A percentile compares a stretch with the other conserved stretches of the same genome.
These are phyloP conservation scores for Exophiala aquamarina DNA, from an alignment of 2,329 filamentous ascomycete genomes.

Conservation along the genomic window DNA sequence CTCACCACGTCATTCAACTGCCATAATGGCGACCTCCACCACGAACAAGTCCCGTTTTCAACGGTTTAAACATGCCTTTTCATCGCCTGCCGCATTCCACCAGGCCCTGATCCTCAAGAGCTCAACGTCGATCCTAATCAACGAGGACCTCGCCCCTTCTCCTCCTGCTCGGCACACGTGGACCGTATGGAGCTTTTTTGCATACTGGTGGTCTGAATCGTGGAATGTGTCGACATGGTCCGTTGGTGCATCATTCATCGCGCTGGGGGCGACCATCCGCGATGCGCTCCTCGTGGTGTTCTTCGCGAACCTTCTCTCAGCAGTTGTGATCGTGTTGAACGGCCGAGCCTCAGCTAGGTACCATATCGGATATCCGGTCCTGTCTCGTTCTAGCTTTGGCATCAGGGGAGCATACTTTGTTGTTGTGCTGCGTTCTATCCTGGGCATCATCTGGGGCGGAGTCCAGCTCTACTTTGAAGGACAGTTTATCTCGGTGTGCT, in stretches of 20 bases:
- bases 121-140: slow-evolving; percentile 26
- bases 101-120: slow-evolving; percentile 2
- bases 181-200: slow-evolving; percentile 29
- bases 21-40: no score
- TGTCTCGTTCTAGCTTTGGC: slow-evolving; percentile 74
- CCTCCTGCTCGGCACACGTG: slow-evolving; percentile 26
- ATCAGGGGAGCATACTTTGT: slow-evolving; percentile 89
- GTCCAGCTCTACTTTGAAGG: slow-evolving; percentile 45
- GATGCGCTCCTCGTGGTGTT: slow-evolving; percentile 27
- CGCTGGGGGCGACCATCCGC: slow-evolving; percentile 25
- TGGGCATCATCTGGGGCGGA: slow-evolving; percentile 86
- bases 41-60: no score
- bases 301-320: slow-evolving; percentile 27
- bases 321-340: slow-evolving; percentile 74
- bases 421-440: slow-evolving; percentile 81
- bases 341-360: slow-evolving; percentile 83
- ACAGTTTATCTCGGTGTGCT: slow-evolving; percentile 30
- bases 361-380: slow-evolving; percentile 85
- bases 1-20: no score
- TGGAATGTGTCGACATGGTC: slow-evolving; percentile 30
- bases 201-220: slow-evolving; percentile 30
- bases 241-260: slow-evolving; percentile 26
- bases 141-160: slow-evolving; percentile 28
- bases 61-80: slow-evolving; percentile 1
- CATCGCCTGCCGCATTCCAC: neutral